phyloP scores from a whole-genome alignment of 768 basidiomycete genomes.

The Termitomyces sp. region DNA sequence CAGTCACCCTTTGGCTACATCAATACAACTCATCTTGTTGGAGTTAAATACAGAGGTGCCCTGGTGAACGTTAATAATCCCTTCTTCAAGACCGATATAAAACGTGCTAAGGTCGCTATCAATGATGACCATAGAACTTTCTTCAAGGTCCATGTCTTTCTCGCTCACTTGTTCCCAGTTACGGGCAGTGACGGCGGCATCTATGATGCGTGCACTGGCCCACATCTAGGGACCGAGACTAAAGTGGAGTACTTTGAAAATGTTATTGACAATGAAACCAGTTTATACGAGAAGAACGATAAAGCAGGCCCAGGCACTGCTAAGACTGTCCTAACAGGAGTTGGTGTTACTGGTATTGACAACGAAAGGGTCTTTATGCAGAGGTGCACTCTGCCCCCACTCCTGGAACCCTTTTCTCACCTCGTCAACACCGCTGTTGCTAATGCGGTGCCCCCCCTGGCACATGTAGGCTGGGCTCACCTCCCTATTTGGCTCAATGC shows the following conservation, averaged over 20 bases:
- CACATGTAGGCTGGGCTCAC: neutral
- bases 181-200: neutral
- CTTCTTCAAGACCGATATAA: neutral
- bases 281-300: neutral
- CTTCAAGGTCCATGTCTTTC: neutral
- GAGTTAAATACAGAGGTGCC: neutral
- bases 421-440: neutral
- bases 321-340: neutral
- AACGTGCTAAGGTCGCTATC: neutral
- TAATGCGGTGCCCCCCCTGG: neutral
- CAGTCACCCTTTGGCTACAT: neutral
- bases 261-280: neutral
- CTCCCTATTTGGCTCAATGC: neutral
- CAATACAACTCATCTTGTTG: neutral
- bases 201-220: neutral
- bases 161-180: neutral
- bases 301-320: neutral
- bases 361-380: neutral
- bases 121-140: neutral
- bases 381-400: neutral
- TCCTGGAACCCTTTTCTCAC: neutral
- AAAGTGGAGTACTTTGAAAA: neutral
- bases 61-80: neutral
- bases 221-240: neutral
- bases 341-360: neutral